Conservation (phyloP, 1,284 basidiomycete species). For the Papiliotrema laurentii region DNA sequence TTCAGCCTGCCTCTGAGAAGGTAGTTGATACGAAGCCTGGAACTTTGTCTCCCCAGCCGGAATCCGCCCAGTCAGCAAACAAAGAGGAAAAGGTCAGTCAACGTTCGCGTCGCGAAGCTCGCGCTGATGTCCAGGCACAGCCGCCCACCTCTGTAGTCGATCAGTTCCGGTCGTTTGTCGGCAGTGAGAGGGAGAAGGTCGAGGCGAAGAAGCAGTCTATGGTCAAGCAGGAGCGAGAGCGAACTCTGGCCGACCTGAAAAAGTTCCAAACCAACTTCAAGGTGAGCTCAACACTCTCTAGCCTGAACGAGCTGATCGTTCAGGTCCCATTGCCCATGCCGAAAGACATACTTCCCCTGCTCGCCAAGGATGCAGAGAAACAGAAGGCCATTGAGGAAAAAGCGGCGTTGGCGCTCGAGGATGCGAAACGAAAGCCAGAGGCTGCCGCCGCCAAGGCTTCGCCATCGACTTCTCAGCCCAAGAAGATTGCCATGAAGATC, state of each 20-base stretch:
- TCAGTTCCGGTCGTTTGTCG: conserved; percentile 79
- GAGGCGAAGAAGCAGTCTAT: conserved; percentile 86
- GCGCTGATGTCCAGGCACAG: conserved; percentile 9
- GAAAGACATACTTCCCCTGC: conserved; percentile 84
- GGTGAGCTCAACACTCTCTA: conserved; percentile 49
- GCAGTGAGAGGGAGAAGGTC: conserved; percentile 78
- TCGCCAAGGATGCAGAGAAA: conserved; percentile 84
- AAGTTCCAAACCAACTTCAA: conserved; percentile 93
- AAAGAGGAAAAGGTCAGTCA: conserved; percentile 1
- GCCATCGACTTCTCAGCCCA: conserved; percentile 33
- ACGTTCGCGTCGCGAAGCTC: not conserved
- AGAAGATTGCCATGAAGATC: conserved; percentile 56
- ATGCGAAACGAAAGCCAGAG: conserved; percentile 59
- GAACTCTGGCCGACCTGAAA: conserved; percentile 71
- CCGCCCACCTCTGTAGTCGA: conserved; percentile 32
- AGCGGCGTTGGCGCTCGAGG: conserved; percentile 58
- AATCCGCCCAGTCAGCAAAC: not conserved
- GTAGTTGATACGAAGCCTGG: conserved; percentile 6
- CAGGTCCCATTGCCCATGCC: conserved; percentile 91
- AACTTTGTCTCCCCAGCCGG: not conserved
- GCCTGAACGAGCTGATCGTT: not conserved
- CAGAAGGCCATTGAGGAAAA: conserved; percentile 76
- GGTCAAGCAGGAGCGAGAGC: conserved; percentile 68
- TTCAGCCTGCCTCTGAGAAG: not conserved
- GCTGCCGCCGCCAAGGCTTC: conserved; percentile 8